Evolutionary conservation across 2,329 filamentous ascomycete species (phyloP).

Genomic region (Claviceps purpurea): DNA sequence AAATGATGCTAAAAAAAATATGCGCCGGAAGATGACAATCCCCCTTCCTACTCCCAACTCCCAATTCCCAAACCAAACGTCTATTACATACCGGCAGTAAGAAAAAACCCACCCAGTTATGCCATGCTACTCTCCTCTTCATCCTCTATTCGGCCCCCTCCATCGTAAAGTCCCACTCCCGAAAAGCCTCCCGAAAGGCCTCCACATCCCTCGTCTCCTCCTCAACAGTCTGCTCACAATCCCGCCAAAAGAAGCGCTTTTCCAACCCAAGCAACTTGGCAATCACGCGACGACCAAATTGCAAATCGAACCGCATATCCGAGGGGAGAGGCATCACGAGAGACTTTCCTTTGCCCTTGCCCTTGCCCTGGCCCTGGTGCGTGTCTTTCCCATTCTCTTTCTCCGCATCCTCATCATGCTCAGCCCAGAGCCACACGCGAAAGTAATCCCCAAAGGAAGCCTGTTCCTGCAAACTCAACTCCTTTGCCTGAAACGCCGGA

Average conservation of each 20-base stretch:
- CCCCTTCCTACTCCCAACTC: too few relatives aligned
- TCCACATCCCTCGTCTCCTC: conserved; percentile 71
- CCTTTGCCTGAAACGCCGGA: conserved; percentile 34
- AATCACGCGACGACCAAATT: conserved; percentile 78
- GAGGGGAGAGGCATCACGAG: conserved; percentile 62
- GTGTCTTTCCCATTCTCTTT: too few relatives aligned
- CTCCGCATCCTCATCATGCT: conserved; percentile 10
- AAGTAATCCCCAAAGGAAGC: conserved; percentile 54
- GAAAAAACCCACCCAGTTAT: too few relatives aligned
- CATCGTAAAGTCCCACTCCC: conserved; percentile 71
- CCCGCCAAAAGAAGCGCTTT: conserved; percentile 67
- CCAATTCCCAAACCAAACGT: too few relatives aligned
- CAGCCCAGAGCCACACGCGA: conserved; percentile 66
- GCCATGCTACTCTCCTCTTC: too few relatives aligned
- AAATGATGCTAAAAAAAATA: too few relatives aligned
- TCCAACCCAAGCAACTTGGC: conserved; percentile 79
- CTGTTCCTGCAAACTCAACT: conserved; percentile 37
- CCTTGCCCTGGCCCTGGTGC: conserved; percentile 16
- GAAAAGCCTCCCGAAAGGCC: conserved; percentile 69
- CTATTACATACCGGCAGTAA: too few relatives aligned
- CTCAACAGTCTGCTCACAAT: conserved; percentile 61
- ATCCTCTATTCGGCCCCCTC: not conserved
- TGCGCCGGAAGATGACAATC: too few relatives aligned
- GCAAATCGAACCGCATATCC: conserved; percentile 70
- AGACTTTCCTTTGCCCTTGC: conserved; percentile 44